Conservation (phyloP, 148 eudicot genomes). For the Pouteria glomerata region DNA sequence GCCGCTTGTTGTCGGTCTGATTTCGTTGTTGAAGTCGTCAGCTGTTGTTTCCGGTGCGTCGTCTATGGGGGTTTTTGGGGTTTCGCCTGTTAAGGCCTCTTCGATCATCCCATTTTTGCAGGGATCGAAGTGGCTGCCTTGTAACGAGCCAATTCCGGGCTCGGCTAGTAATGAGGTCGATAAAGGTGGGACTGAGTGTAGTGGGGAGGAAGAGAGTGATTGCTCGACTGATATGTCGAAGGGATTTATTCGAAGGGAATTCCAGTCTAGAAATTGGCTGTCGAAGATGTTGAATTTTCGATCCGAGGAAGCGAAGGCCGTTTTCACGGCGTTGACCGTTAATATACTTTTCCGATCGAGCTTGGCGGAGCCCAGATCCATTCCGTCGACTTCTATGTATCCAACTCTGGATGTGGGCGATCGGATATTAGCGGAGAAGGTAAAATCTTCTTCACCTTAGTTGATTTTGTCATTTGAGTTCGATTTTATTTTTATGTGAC, state of each 20-base stretch:
- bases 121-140: conserved; percentile 67
- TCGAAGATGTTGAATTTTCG: conserved; percentile 40
- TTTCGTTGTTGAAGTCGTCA: conserved; percentile 43
- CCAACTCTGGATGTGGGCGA: conserved; percentile 89
- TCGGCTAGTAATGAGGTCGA: conserved; percentile 31
- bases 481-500: not conserved
- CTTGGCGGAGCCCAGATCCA: conserved; percentile 81
- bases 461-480: not conserved
- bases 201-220: conserved; percentile 8
- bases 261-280: conserved; percentile 34
- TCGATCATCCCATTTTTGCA: conserved; percentile 52
- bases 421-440: conserved; percentile 87
- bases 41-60: conserved; percentile 16
- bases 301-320: conserved; percentile 79
- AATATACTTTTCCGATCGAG: conserved; percentile 53
- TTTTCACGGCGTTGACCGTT: conserved; percentile 72
- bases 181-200: conserved; percentile 26
- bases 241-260: conserved; percentile 9
- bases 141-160: conserved; percentile 38
- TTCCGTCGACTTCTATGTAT: conserved; percentile 75
- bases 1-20: conserved; percentile 35
- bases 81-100: conserved; percentile 42
- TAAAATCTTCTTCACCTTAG: conserved; percentile 16
- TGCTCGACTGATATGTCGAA: conserved; percentile 11
- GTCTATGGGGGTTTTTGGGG: conserved; percentile 31